Conservation (phyloP, 805 yeast genomes). For the Candida sonorensis region DNA sequence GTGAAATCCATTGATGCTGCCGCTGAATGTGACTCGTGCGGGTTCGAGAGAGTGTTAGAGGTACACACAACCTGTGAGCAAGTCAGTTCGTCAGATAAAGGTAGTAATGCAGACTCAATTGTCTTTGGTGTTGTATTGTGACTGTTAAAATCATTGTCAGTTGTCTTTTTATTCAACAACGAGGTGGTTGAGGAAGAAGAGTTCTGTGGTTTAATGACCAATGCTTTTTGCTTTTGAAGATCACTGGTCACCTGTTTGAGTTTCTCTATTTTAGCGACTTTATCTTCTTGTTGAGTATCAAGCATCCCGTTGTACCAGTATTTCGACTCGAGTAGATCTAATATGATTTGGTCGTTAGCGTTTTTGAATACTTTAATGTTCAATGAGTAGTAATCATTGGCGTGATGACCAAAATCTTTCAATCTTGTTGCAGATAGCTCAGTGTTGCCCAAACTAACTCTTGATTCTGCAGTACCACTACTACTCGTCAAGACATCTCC, state of each 20-base stretch:
- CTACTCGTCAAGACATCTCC: not conserved
- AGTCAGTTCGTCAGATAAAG: too few species aligned
- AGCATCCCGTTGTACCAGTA: constrained; percentile 39
- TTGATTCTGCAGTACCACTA: not conserved
- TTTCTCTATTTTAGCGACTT: constrained; percentile 6
- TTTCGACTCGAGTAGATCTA: constrained; percentile 36
- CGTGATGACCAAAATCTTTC: constrained; percentile 65
- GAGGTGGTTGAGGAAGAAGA: too few species aligned
- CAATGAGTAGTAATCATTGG: constrained; percentile 61
- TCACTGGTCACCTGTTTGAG: constrained; percentile 4
- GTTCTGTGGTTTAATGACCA: constrained; percentile 2
- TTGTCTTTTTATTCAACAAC: too few species aligned
- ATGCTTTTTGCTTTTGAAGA: constrained; percentile 3
- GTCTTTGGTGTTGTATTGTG: too few species aligned
- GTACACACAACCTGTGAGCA: too few species aligned
- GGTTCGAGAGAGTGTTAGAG: too few species aligned
- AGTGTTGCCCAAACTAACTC: constrained; percentile 6
- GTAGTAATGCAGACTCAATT: too few species aligned
- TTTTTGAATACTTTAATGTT: constrained; percentile 55
- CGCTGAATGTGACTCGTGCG: not conserved
- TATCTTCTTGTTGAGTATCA: constrained; percentile 9
- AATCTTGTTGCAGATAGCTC: constrained; percentile 43
- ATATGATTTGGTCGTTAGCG: constrained; percentile 39
- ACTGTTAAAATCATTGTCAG: too few species aligned
- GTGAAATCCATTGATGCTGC: constrained; percentile 2